A percentile compares a stretch with the other conserved stretches of the same genome.
phyloP scores from a whole-genome alignment of 768 basidiomycete genomes.

The Tricholomella constricta region DNA sequence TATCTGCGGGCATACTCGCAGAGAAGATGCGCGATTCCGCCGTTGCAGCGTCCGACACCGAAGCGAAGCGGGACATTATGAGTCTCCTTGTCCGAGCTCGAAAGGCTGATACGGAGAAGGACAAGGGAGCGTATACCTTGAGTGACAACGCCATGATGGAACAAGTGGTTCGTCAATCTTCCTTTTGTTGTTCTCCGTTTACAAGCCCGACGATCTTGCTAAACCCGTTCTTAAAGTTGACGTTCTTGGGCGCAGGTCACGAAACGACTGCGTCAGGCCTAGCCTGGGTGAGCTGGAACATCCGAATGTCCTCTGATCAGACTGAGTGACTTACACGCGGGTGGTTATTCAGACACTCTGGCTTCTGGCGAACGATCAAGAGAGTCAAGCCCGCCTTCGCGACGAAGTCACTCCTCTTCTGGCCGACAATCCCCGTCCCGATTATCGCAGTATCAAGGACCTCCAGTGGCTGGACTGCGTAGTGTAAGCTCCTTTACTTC shows the following conservation, averaged over 20 bases:
- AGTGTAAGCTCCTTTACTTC: slow-evolving; percentile 40
- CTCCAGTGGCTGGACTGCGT: slow-evolving; percentile 43
- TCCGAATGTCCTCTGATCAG: neutral
- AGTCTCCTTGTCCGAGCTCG: slow-evolving; percentile 48
- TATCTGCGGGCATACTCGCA: slow-evolving; percentile 41
- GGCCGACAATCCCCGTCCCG: slow-evolving; percentile 33
- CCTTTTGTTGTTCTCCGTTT: neutral
- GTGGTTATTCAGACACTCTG: slow-evolving; percentile 43
- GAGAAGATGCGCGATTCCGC: slow-evolving; percentile 37
- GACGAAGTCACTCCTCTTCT: slow-evolving; percentile 51
- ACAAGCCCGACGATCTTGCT: neutral
- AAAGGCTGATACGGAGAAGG: slow-evolving; percentile 36
- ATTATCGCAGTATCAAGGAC: slow-evolving; percentile 42
- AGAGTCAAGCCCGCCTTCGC: slow-evolving; percentile 51
- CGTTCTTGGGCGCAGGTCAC: slow-evolving; percentile 50
- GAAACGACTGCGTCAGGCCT: slow-evolving; percentile 50
- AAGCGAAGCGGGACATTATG: slow-evolving; percentile 54
- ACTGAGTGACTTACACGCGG: neutral
- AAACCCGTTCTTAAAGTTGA: slow-evolving; percentile 32
- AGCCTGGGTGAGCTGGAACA: slow-evolving; percentile 41
- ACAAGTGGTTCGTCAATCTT: slow-evolving; percentile 42
- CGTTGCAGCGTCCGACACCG: slow-evolving; percentile 34
- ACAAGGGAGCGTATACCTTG: slow-evolving; percentile 38
- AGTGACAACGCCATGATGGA: slow-evolving; percentile 51
- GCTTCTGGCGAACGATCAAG: slow-evolving; percentile 53